Conservation (phyloP, 225 moss, liverwort and hornwort species). For the Takakia lepidozioides region DNA sequence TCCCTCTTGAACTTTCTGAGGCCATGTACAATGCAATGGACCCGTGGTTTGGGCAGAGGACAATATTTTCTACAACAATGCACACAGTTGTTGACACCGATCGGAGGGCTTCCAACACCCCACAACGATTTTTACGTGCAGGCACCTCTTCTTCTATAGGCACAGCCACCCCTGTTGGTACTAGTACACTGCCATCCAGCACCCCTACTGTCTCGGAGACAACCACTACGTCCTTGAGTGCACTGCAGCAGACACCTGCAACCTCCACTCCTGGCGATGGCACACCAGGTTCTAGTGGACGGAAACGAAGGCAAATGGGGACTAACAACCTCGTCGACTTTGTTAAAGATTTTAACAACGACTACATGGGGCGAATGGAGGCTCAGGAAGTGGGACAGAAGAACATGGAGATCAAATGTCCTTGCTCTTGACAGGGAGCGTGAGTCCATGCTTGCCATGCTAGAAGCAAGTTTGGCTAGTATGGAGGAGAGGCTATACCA, state of each 20-base stretch:
- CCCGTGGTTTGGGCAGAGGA: not conserved
- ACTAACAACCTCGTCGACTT: constrained; percentile 3
- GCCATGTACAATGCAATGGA: not conserved
- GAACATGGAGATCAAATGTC: not conserved
- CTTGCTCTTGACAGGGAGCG: not conserved
- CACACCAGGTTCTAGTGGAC: not conserved
- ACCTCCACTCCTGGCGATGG: not conserved
- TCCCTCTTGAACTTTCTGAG: not conserved
- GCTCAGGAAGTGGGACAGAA: not conserved
- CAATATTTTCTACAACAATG: not conserved
- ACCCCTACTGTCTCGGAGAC: not conserved
- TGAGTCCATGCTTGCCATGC: not conserved
- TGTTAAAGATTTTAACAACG: constrained; percentile 4
- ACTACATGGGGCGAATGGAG: not conserved
- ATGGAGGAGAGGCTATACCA: not conserved
- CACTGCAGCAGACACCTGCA: not conserved
- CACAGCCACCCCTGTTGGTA: no score
- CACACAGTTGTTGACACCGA: not conserved
- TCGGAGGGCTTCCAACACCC: not conserved
- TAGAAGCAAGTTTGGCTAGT: not conserved
- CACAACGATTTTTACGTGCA: not conserved
- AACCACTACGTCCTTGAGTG: no score
- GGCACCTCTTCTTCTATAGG: not conserved
- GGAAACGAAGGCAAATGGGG: not conserved
- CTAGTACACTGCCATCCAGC: no score